A percentile compares a stretch with the other conserved stretches of the same genome.
Conservation (phyloP, 306 rosid species). For the Dryas octopetala region DNA sequence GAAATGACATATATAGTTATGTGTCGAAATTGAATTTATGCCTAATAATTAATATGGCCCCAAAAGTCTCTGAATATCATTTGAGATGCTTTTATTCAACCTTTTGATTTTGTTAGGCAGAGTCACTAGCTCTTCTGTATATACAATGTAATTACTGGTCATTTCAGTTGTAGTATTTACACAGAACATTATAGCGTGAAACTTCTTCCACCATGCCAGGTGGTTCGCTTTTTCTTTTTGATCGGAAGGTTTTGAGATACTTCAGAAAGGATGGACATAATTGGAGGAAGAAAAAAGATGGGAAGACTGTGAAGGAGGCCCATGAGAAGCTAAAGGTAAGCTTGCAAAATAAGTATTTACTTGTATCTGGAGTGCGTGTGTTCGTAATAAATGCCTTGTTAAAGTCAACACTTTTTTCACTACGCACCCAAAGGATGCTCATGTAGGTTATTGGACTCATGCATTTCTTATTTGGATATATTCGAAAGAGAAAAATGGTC, state of each 20-base stretch:
- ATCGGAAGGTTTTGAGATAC: conserved; percentile 86
- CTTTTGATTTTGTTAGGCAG: background rate
- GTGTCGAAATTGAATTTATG: too few relatives aligned
- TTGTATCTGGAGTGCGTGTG: conserved; percentile 13
- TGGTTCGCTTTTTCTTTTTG: conserved; percentile 87
- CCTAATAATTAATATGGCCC: background rate
- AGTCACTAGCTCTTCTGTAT: background rate
- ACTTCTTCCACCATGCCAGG: conserved; percentile 47
- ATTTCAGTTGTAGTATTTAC: background rate
- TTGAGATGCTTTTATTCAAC: background rate
- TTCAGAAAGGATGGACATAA: conserved; percentile 92
- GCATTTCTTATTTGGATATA: background rate
- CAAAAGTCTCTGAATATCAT: background rate
- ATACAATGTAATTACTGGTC: background rate
- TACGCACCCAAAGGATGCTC: background rate
- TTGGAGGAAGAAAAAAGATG: conserved; percentile 93
- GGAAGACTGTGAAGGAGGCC: conserved; percentile 92
- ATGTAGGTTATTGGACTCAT: background rate
- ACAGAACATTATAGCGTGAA: conserved; percentile 8
- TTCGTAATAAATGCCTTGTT: background rate
- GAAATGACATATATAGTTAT: too few relatives aligned
- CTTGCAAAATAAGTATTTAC: conserved; percentile 15
- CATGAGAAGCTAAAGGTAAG: conserved; percentile 91
- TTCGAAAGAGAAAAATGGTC: conserved; percentile 3
- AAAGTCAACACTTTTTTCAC: background rate